phyloP scores from a whole-genome alignment of 2,329 filamentous ascomycete genomes.

The Penicillium sp. region DNA sequence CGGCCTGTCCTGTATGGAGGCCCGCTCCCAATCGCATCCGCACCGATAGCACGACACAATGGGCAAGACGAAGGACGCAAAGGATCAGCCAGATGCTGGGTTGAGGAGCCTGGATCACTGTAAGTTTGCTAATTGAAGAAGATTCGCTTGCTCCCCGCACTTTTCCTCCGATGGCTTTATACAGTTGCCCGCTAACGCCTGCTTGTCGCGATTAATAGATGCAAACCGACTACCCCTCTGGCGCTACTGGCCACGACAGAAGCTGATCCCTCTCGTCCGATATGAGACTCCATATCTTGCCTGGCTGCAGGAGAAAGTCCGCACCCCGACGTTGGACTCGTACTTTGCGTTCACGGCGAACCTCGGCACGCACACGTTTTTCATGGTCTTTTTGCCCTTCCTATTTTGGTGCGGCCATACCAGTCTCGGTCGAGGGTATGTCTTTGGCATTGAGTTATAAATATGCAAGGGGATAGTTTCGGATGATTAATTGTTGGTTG shows the following conservation, averaged over 20 bases:
- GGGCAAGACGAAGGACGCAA: conserved; percentile 41
- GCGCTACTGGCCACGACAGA: conserved; percentile 84
- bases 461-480: neutral
- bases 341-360: conserved; percentile 98
- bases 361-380: conserved; percentile 96
- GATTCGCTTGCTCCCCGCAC: neutral
- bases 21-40: conserved; percentile 24
- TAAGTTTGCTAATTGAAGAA: conserved; percentile 35
- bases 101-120: conserved; percentile 81
- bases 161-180: neutral
- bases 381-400: conserved; percentile 93
- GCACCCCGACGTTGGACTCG: conserved; percentile 84
- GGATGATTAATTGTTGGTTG: conserved; percentile 23
- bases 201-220: conserved; percentile 60
- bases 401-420: conserved; percentile 96
- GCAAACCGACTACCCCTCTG: conserved; percentile 82
- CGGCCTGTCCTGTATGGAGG: conserved; percentile 37
- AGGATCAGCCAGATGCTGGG: conserved; percentile 65
- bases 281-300: conserved; percentile 96
- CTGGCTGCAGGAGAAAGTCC: conserved; percentile 77
- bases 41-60: conserved; percentile 41
- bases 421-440: conserved; percentile 83
- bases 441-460: conserved; percentile 28
- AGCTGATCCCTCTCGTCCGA: conserved; percentile 82
- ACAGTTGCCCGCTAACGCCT: conserved; percentile 22